Evolutionary conservation across 371 early-diverging fungal genomes (phyloP).

Genomic region (Mucor velutinosus): DNA sequence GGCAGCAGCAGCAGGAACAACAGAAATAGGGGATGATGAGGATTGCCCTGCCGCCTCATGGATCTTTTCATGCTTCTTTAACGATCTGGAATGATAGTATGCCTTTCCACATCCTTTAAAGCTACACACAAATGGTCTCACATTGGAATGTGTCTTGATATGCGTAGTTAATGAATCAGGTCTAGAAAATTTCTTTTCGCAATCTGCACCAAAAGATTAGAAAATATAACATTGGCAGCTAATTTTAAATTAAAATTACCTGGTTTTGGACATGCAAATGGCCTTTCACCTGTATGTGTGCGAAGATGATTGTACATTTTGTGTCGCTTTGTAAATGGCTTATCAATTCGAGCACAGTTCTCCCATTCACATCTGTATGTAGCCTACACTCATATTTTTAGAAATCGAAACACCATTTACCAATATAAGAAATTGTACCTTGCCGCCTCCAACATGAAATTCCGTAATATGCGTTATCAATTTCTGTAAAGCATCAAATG

Average conservation of each 20-base stretch:
- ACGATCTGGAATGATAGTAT: constrained; percentile 79
- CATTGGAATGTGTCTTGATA: constrained; percentile 83
- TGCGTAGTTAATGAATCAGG: constrained; percentile 91
- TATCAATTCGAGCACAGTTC: constrained; percentile 72
- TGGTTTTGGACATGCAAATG: constrained; percentile 54
- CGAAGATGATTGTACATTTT: constrained; percentile 90
- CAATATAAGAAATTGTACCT: constrained; percentile 6
- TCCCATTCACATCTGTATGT: constrained; percentile 85
- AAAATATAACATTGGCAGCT: not conserved
- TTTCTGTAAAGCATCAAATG: constrained; percentile 17
- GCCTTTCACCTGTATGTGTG: constrained; percentile 85
- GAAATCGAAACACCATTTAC: not conserved
- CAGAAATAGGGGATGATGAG: not conserved
- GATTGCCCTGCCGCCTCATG: constrained; percentile 37
- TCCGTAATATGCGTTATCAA: constrained; percentile 25
- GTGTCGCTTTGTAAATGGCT: constrained; percentile 88
- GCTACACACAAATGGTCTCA: constrained; percentile 71
- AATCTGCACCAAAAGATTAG: not conserved
- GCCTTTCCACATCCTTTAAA: constrained; percentile 70
- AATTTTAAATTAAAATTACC: constrained; percentile 47
- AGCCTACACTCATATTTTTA: constrained; percentile 34
- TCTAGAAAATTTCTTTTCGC: constrained; percentile 80
- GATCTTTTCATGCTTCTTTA: constrained; percentile 76
- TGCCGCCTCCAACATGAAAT: constrained; percentile 27
- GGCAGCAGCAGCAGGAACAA: too few species aligned